Conservation (phyloP, 2,329 filamentous ascomycete genomes). For the Pleurostoma richardsiae region DNA sequence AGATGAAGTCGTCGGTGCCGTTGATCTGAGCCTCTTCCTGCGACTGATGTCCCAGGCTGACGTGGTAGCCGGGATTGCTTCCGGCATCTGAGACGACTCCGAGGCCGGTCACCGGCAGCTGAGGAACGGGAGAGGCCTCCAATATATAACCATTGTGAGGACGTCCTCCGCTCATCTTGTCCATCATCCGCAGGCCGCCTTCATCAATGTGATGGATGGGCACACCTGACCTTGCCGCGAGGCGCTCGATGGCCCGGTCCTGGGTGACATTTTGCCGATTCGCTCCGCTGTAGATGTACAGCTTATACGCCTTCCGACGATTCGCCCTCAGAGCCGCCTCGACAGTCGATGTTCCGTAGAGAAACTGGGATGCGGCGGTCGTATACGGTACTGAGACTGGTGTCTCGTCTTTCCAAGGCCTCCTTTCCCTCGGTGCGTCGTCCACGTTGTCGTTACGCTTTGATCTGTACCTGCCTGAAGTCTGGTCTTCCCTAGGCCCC, state of each 20-base stretch:
- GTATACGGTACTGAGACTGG: constrained; percentile 48
- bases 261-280: constrained; percentile 45
- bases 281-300: constrained; percentile 68
- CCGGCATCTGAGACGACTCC: constrained; percentile 39
- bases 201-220: constrained; percentile 53
- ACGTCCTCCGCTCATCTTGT: constrained; percentile 76
- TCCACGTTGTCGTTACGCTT: constrained; percentile 1
- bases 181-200: constrained; percentile 63
- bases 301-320: constrained; percentile 71
- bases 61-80: constrained; percentile 45
- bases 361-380: constrained; percentile 83
- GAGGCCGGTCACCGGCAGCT: constrained; percentile 59
- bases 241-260: constrained; percentile 34
- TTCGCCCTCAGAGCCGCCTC: constrained; percentile 66
- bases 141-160: constrained; percentile 89
- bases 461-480: constrained; percentile 5
- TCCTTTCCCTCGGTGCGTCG: constrained; percentile 3
- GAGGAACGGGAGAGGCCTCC: constrained; percentile 79
- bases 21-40: constrained; percentile 72
- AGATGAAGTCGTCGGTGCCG: constrained; percentile 52
- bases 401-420: constrained; percentile 4
- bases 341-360: constrained; percentile 81
- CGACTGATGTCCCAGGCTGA: constrained; percentile 63
- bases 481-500: constrained; percentile 4
- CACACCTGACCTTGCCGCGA: constrained; percentile 46